These are phyloP conservation scores for Annona cherimola DNA, from an alignment of 164 flowering plant species.

Conservation along the genomic window DNA sequence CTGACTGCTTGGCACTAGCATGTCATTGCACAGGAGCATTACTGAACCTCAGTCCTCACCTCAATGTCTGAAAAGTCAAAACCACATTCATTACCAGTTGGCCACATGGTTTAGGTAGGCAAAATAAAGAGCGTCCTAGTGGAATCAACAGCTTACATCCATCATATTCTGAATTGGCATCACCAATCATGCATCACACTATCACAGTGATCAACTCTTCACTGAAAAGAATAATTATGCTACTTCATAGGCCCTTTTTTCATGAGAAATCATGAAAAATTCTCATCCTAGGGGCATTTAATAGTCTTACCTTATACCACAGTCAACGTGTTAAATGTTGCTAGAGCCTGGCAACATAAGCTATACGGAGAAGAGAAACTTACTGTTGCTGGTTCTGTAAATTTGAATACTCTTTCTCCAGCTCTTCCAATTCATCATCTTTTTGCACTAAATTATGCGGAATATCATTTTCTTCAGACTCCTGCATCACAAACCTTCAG, in stretches of 20 bases:
- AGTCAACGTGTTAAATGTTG: not conserved
- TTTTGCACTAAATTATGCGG: conserved; percentile 14
- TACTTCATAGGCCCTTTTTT: not conserved
- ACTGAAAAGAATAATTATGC: not conserved
- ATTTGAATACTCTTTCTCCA: conserved; percentile 60
- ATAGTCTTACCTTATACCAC: not conserved
- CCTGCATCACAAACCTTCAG: conserved; percentile 5
- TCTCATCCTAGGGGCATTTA: not conserved
- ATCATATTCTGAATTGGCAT: no score
- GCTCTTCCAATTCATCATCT: conserved; percentile 68
- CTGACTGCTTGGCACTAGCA: not conserved
- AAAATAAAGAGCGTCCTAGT: no score
- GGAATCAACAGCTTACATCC: no score
- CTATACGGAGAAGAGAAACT: conserved; percentile 14
- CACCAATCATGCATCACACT: no score
- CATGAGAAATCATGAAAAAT: not conserved
- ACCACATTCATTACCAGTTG: no score
- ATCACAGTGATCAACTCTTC: not conserved
- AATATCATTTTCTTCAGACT: conserved; percentile 17
- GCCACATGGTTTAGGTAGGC: no score
- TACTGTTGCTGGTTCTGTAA: conserved; percentile 63
- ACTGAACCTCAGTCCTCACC: not conserved
- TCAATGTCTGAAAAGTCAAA: no score
- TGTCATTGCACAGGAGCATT: not conserved
- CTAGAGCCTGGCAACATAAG: not conserved